Evolutionary conservation across 2,329 filamentous ascomycete genomes (phyloP).

Genomic region (Sporothrix phasma): DNA sequence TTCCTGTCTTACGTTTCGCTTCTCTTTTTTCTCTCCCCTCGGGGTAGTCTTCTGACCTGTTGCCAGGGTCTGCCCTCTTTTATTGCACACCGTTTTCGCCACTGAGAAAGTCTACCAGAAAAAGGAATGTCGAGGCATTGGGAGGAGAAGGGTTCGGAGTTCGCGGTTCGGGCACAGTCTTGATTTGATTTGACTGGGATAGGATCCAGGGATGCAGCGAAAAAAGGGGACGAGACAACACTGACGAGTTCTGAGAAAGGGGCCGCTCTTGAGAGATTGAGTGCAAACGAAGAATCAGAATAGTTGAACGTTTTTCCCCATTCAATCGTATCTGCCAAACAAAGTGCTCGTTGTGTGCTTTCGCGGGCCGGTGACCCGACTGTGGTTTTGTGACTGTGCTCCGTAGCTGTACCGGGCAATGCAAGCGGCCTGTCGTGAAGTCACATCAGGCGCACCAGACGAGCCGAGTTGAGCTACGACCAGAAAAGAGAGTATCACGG

Average conservation of each 20-base stretch:
- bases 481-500: no score
- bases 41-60: no score
- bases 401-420: not conserved
- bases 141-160: not conserved
- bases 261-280: not conserved
- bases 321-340: not conserved
- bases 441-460: not conserved
- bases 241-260: not conserved
- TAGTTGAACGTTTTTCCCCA: not conserved
- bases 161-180: not conserved
- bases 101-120: not conserved
- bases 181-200: not conserved
- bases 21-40: not conserved
- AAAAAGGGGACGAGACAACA: not conserved
- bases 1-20: not conserved
- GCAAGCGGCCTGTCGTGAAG: constrained; percentile 5
- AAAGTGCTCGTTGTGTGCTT: not conserved
- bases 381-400: not conserved
- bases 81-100: not conserved
- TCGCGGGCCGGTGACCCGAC: not conserved
- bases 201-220: not conserved
- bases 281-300: not conserved
- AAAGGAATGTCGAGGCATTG: not conserved
- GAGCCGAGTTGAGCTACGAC: not conserved
- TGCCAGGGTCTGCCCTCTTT: not conserved